Conservation (phyloP, 495 filamentous ascomycete genomes). For the Xylaria grammica region DNA sequence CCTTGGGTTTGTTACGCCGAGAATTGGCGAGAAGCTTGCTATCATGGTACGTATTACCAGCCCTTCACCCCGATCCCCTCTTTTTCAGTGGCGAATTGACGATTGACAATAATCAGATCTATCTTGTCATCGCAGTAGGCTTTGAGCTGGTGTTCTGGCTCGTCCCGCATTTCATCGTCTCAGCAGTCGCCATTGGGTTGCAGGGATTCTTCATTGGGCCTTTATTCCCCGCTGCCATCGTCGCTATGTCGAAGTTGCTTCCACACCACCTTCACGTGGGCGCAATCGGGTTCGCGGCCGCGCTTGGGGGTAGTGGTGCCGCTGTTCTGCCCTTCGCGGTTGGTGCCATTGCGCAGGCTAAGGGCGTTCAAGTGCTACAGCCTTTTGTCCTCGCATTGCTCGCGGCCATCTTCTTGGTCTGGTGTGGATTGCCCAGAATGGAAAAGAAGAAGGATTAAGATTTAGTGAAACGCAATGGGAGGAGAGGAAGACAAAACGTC, state of each 20-base stretch:
- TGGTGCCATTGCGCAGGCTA: slow-evolving; percentile 80
- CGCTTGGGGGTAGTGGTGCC: slow-evolving; percentile 79
- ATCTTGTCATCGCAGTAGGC: slow-evolving; percentile 65
- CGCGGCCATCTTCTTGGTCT: slow-evolving; percentile 61
- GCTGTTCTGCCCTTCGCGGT: slow-evolving; percentile 84
- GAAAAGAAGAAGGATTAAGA: slow-evolving; percentile 22
- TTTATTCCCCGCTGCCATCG: slow-evolving; percentile 77
- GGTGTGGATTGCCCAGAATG: slow-evolving; percentile 39
- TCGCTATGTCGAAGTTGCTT: slow-evolving; percentile 81
- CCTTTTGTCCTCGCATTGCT: slow-evolving; percentile 75
- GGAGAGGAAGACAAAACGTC: neutral
- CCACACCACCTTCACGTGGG: slow-evolving; percentile 78
- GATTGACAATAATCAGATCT: slow-evolving; percentile 50
- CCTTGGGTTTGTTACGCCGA: slow-evolving; percentile 70
- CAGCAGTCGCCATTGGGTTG: slow-evolving; percentile 73
- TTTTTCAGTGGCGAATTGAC: slow-evolving; percentile 47
- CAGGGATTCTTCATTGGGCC: slow-evolving; percentile 83
- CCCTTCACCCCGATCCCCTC: neutral
- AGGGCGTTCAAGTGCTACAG: slow-evolving; percentile 78
- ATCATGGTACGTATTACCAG: slow-evolving; percentile 41
- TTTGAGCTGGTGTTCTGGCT: slow-evolving; percentile 85
- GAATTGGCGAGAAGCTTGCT: slow-evolving; percentile 73
- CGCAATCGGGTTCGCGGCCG: slow-evolving; percentile 82
- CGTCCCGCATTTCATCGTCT: slow-evolving; percentile 75
- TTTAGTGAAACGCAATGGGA: neutral